Percentiles rank a stretch among this genome's conserved stretches.
phyloP scores from a whole-genome alignment of 169 alveolate species.

The Plasmodium cynomolgi region DNA sequence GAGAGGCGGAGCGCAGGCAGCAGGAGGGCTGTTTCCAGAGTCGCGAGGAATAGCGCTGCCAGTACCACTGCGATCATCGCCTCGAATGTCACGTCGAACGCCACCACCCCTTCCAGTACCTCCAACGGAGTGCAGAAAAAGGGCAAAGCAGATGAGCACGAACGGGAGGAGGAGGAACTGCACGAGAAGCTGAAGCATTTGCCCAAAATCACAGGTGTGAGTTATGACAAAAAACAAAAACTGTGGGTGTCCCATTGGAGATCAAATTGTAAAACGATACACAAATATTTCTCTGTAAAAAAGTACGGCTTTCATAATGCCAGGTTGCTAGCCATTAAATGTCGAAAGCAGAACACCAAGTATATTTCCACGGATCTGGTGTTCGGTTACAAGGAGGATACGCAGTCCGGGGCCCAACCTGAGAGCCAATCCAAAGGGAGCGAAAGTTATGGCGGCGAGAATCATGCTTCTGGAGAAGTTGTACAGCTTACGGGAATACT shows the following conservation, averaged over 20 bases:
- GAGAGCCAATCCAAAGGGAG: not conserved
- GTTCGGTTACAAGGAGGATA: not conserved
- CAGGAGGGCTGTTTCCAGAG: not conserved
- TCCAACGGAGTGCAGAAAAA: not conserved
- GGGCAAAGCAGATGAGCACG: not conserved
- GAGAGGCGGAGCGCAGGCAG: not conserved
- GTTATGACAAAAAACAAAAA: conserved; percentile 85
- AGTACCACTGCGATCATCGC: not conserved
- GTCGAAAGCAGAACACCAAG: conserved; percentile 76
- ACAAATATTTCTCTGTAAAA: conserved; percentile 84
- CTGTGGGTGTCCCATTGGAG: conserved; percentile 88
- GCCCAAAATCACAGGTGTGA: conserved; percentile 86
- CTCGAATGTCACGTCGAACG: not conserved
- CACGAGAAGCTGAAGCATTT: conserved; percentile 79
- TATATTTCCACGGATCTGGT: not conserved
- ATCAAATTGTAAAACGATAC: conserved; percentile 83
- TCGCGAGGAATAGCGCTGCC: too few species aligned
- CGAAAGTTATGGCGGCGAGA: not conserved
- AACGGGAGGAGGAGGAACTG: conserved; percentile 80
- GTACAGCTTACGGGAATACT: not conserved
- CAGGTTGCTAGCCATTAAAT: conserved; percentile 81
- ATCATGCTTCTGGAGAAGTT: not conserved
- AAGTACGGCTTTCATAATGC: conserved; percentile 87
- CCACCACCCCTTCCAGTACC: not conserved
- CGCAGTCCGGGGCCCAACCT: not conserved